phyloP scores from a whole-genome alignment of 2,329 filamentous ascomycete genomes.

The Sporothrix pallida region DNA sequence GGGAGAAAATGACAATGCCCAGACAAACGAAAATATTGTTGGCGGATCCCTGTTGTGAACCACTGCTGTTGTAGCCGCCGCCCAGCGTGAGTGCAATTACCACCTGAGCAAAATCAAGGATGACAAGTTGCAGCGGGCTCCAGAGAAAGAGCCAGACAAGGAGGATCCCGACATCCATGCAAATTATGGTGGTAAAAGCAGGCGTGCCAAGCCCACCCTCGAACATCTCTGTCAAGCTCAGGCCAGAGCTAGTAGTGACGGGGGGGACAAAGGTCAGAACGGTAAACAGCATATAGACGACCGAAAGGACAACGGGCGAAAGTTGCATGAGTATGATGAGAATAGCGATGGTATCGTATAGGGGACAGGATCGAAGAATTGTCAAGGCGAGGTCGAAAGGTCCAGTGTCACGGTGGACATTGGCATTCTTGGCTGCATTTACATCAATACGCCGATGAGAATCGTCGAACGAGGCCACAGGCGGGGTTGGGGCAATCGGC shows the following conservation, averaged over 20 bases:
- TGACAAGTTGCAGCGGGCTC: slow-evolving; percentile 84
- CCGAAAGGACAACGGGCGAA: slow-evolving; percentile 82
- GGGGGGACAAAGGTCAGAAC: slow-evolving; percentile 91
- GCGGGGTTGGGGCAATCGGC: slow-evolving; percentile 42
- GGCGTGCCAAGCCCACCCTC: slow-evolving; percentile 85
- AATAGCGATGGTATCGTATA: slow-evolving; percentile 94
- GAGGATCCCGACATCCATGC: slow-evolving; percentile 82
- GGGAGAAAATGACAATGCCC: slow-evolving; percentile 66
- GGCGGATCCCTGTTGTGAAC: slow-evolving; percentile 69
- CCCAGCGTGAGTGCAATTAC: slow-evolving; percentile 91
- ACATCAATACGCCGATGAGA: slow-evolving; percentile 71
- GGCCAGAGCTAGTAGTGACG: slow-evolving; percentile 74
- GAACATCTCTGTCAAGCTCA: slow-evolving; percentile 89
- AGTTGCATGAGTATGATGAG: slow-evolving; percentile 94
- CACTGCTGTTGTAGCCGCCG: slow-evolving; percentile 63
- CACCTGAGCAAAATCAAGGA: slow-evolving; percentile 88
- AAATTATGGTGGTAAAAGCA: slow-evolving; percentile 80
- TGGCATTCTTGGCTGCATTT: slow-evolving; percentile 69
- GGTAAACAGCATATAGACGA: slow-evolving; percentile 91
- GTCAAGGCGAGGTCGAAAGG: slow-evolving; percentile 80
- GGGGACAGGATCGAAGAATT: slow-evolving; percentile 85
- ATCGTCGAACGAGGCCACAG: slow-evolving; percentile 49
- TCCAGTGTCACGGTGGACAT: slow-evolving; percentile 71
- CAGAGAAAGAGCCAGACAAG: slow-evolving; percentile 86
- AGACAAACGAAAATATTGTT: slow-evolving; percentile 75